Evolutionary conservation across 2,329 filamentous ascomycete species (phyloP), one percentile per base, ranked within the genome.

Genomic region (Colletotrichum trifolii): DNA sequence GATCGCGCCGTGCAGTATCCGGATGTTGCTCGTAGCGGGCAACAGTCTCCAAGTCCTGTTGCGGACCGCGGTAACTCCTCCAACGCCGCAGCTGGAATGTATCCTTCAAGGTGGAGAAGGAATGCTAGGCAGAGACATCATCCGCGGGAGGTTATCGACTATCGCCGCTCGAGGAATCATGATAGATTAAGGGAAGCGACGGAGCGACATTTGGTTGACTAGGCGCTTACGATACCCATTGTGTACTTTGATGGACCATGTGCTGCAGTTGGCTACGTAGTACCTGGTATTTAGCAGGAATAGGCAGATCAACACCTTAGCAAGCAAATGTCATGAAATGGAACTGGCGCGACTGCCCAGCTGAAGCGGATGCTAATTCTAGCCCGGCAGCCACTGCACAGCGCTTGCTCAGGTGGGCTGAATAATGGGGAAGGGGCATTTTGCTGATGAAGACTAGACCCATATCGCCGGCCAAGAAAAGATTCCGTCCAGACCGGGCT

Each of bases 1-100:
- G 95, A 97, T 78, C 81, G 85, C 15, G 82, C 88, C 68, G 92
- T 94, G 12, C 92, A 95, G 75, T 97, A 97, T 42, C 67, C 65
- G 25, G 38, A 64, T 25, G 34, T 42, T 13, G 33, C 17, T 10
- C 43, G 43, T 2, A 64, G 67, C n/a, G 48, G 66, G 13, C 56
- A 54, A 47, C 49, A 58, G 47, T 64, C 66, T 33, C 64, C 57
- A n/a, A 68, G 64, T 17, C 64, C 54, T n/a, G 38, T 36, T 39
- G 39, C 54, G 8, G 46, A 47, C 13, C 55, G 56, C 10, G 65
- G 25, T 10, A 34, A 17, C 25, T 45, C 56, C 8, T 56, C 57
- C 5, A 39, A 25, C 8, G 25, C 42, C 17, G 39, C 46, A 17
- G 54, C 54, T 11, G 54, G 59, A 6, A 67, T 64, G 7, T 67